Evolutionary conservation across 441 rosid genomes (phyloP), one percentile per base, ranked within the genome.

Genomic region (Erysimum cheiri): DNA sequence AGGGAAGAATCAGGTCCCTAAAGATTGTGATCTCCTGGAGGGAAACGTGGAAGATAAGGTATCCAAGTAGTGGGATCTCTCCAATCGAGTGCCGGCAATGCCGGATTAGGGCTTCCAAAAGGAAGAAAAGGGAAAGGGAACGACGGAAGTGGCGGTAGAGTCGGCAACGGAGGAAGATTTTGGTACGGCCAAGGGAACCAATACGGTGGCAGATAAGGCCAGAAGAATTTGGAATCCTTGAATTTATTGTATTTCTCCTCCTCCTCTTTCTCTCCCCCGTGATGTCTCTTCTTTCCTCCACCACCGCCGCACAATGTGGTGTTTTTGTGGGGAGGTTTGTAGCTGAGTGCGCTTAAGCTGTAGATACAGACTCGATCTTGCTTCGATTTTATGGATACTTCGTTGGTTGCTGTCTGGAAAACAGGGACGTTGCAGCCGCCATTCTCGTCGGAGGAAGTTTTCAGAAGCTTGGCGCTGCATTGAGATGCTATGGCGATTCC

Each of bases 341-440:
- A 88, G 71, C 82, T 86, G 64, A 88, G 75, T 11, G 89, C 87
- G 70, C 79, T 84, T 69, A 88, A 75, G 85, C 91, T 86, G 82
- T 79, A 86, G 74, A 88, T 82, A 44, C 93, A 88, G 31, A 85
- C 75, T 8, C 78, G 87, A 31, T 88, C 85, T 56, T 82, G 87
- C 44, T 85, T 88, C 11, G 89, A 86, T 71, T 88, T 88, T 53
- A 85, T 70, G 3, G 89, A 80, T 52, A 88, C 78, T 81, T 86
- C 84, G 63, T 82, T 80, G 15, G 85, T 44, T 15, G 88, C 79
- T 6, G 79, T 77, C 26, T 70, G 81, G 37, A 80, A 50, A 67
- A 76, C 85, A 0, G 89, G 89, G 58, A 82, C 17, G 59, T 72
- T 81, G 81, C 93, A 86, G 52, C 60, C 54, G 66, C 53, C 33